These are phyloP conservation scores for Rutstroemia sp. DNA, from an alignment of 2,329 filamentous ascomycete species.

Conservation along the genomic window DNA sequence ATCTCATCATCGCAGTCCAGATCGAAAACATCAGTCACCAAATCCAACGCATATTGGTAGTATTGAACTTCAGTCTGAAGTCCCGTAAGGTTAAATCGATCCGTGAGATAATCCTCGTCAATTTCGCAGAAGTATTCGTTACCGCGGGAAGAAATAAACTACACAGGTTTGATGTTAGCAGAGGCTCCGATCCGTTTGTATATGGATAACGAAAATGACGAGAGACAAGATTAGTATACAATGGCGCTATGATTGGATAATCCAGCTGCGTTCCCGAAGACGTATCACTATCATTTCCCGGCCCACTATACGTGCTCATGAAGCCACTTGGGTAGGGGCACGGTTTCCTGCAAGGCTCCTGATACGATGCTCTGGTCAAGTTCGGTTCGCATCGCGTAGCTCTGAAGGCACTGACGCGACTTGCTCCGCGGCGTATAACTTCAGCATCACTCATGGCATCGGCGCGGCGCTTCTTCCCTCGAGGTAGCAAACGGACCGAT, in stretches of 20 bases:
- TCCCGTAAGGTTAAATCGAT: constrained; percentile 95
- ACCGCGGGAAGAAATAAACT: constrained; percentile 97
- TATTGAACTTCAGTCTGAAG: constrained; percentile 97
- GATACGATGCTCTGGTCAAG: too few relatives aligned
- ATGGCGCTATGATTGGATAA: background rate
- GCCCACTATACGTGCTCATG: too few relatives aligned
- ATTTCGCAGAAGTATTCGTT: constrained; percentile 99
- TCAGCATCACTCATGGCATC: background rate
- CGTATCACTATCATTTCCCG: too few relatives aligned
- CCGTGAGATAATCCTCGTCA: constrained; percentile 96
- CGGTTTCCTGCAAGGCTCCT: too few relatives aligned
- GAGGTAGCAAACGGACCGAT: background rate
- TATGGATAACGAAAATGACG: constrained; percentile 3
- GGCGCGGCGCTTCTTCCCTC: constrained; percentile 2
- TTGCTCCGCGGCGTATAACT: background rate
- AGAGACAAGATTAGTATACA: background rate
- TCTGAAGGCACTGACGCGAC: too few relatives aligned
- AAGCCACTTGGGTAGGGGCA: too few relatives aligned
- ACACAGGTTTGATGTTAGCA: constrained; percentile 11
- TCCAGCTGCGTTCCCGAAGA: too few relatives aligned
- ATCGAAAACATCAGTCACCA: constrained; percentile 97
- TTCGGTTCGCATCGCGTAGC: too few relatives aligned
- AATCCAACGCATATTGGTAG: constrained; percentile 96
- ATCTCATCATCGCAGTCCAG: constrained; percentile 98
- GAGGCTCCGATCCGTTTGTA: background rate